Evolutionary conservation across 805 yeast genomes (phyloP).

Genomic region (Candida wancherniae): DNA sequence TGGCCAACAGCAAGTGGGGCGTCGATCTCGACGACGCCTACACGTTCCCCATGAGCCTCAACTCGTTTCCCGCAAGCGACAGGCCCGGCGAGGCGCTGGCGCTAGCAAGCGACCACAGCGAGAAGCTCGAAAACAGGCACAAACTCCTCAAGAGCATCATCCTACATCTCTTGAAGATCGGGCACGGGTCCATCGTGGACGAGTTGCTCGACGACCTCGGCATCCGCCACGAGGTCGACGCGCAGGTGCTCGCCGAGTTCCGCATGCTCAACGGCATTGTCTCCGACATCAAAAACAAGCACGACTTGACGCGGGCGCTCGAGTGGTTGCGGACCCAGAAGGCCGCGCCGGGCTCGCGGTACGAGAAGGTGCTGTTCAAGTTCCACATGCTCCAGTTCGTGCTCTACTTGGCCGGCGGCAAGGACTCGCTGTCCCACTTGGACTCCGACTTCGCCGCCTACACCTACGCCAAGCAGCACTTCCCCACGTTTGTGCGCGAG

Average conservation of each 20-base stretch:
- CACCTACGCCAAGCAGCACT: slow-evolving; percentile 34
- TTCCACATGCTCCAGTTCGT: slow-evolving; percentile 38
- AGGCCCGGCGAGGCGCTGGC: background rate
- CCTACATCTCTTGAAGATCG: slow-evolving; percentile 36
- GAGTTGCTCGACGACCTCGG: slow-evolving; percentile 24
- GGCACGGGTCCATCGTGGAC: slow-evolving; percentile 34
- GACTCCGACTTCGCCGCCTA: slow-evolving; percentile 31
- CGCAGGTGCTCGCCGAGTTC: slow-evolving; percentile 23
- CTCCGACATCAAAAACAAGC: slow-evolving; percentile 27
- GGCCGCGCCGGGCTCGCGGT: slow-evolving; percentile 5
- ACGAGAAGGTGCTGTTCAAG: slow-evolving; percentile 32
- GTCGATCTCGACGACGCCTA: slow-evolving; percentile 39
- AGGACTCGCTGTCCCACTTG: slow-evolving; percentile 1
- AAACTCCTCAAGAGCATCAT: slow-evolving; percentile 35
- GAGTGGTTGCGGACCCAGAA: slow-evolving; percentile 28
- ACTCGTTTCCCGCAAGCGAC: slow-evolving; percentile 22
- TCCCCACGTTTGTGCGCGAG: slow-evolving; percentile 28
- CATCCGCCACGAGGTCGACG: slow-evolving; percentile 20
- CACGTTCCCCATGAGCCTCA: slow-evolving; percentile 32
- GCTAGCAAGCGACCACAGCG: too few relatives aligned
- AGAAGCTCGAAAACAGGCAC: slow-evolving; percentile 23
- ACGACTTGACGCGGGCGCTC: slow-evolving; percentile 29
- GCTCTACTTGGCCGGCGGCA: slow-evolving; percentile 18
- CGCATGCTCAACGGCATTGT: slow-evolving; percentile 29
- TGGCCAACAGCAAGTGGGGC: slow-evolving; percentile 23